These are phyloP conservation scores for Xylaria sp. DNA, from an alignment of 2,329 filamentous ascomycete genomes.

Conservation along the genomic window DNA sequence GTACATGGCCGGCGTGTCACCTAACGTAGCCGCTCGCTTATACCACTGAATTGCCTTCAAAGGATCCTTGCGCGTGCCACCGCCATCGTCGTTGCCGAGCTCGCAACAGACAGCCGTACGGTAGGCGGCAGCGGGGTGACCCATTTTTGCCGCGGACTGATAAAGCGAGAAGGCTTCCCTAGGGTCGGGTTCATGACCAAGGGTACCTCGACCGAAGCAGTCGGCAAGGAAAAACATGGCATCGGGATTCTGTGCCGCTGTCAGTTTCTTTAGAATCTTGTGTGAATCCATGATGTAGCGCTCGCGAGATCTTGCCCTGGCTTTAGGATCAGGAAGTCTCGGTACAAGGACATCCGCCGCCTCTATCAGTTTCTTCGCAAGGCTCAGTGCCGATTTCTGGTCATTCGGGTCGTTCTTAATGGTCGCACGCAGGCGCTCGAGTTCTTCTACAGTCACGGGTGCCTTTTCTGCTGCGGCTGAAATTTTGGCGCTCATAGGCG, in stretches of 20 bases:
- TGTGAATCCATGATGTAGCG: conserved; percentile 79
- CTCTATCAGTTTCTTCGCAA: conserved; percentile 82
- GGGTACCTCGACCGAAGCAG: conserved; percentile 72
- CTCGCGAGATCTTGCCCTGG: conserved; percentile 70
- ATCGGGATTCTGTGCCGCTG: conserved; percentile 65
- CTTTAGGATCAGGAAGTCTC: conserved; percentile 60
- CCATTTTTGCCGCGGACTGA: conserved; percentile 85
- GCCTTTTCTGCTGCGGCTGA: conserved; percentile 32
- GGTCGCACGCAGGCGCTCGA: conserved; percentile 66
- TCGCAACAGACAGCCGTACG: conserved; percentile 96
- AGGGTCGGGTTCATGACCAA: conserved; percentile 74
- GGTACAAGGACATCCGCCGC: conserved; percentile 71
- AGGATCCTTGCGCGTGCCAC: conserved; percentile 84
- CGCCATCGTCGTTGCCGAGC: conserved; percentile 88
- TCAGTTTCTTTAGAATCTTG: conserved; percentile 87
- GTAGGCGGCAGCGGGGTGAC: conserved; percentile 83
- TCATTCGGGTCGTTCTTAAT: conserved; percentile 70
- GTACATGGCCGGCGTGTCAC: conserved; percentile 93
- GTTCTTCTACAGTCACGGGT: conserved; percentile 70
- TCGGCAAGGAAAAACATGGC: conserved; percentile 95
- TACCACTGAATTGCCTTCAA: conserved; percentile 98
- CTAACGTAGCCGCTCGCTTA: conserved; percentile 81
- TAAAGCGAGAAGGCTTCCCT: conserved; percentile 94
- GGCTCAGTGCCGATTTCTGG: conserved; percentile 60
- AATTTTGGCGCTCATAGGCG: conserved; percentile 27